Evolutionary conservation across 2,329 filamentous ascomycete species (phyloP).

Genomic region (Exophiala xenobiotica): DNA sequence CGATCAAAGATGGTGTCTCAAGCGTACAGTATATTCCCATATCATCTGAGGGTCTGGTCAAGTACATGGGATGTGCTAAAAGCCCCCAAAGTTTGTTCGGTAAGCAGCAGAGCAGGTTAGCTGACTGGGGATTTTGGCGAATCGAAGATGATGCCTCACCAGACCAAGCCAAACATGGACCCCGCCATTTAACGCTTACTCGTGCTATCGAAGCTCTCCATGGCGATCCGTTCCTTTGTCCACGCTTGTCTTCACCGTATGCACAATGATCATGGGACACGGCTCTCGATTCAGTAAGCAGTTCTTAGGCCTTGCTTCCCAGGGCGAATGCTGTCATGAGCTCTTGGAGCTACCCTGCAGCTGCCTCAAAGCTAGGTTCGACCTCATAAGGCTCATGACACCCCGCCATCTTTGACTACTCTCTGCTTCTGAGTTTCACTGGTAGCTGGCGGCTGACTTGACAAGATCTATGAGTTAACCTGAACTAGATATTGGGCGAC

Average conservation of each 20-base stretch:
- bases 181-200: slow-evolving; percentile 2
- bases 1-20: too few relatives aligned
- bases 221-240: background rate
- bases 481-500: background rate
- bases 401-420: slow-evolving; percentile 11
- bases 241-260: background rate
- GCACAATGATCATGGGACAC: slow-evolving; percentile 25
- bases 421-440: slow-evolving; percentile 6
- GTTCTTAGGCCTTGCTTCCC: slow-evolving; percentile 7
- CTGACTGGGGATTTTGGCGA: background rate
- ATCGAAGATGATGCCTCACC: slow-evolving; percentile 9
- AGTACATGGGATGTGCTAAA: too few relatives aligned
- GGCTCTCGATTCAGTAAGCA: slow-evolving; percentile 21
- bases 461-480: background rate
- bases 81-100: too few relatives aligned
- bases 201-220: background rate
- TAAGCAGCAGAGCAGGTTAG: background rate
- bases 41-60: too few relatives aligned
- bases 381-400: slow-evolving; percentile 21
- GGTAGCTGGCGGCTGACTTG: background rate
- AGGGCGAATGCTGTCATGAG: slow-evolving; percentile 18
- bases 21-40: too few relatives aligned
- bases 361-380: slow-evolving; percentile 9
- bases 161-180: background rate
- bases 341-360: slow-evolving; percentile 15